A percentile compares a stretch with the other conserved stretches of the same genome.
Conservation (phyloP, 352 stramenopile genomes). For the Phytopythium oedochilum region DNA sequence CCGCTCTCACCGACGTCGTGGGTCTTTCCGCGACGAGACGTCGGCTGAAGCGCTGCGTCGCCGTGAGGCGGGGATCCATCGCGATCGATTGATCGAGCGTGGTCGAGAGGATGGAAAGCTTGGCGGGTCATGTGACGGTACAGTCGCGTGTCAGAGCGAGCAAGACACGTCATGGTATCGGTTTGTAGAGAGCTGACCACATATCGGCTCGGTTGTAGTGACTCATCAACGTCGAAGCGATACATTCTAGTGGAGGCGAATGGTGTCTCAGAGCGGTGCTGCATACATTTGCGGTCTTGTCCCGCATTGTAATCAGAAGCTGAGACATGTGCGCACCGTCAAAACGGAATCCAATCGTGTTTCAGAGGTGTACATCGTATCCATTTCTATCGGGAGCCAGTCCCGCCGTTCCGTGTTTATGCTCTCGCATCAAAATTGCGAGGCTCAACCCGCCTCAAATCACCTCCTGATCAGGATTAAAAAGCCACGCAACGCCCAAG, state of each 20-base stretch:
- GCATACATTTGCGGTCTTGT: neutral
- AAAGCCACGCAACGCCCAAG: neutral
- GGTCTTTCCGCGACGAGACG: too few relatives aligned
- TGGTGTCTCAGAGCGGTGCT: neutral
- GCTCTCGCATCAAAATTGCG: neutral
- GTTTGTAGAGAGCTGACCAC: too few relatives aligned
- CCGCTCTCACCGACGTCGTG: neutral
- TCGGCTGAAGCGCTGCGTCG: neutral
- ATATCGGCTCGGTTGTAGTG: too few relatives aligned
- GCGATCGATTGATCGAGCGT: neutral
- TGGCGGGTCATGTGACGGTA: neutral
- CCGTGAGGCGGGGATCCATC: neutral
- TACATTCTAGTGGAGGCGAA: neutral
- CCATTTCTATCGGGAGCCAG: neutral
- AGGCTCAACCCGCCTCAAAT: neutral
- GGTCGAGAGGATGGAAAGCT: too few relatives aligned
- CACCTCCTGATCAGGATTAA: neutral
- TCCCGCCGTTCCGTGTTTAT: neutral
- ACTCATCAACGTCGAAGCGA: neutral
- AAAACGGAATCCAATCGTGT: neutral
- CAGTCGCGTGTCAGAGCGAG: neutral
- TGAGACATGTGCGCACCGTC: neutral
- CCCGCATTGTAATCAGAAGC: neutral
- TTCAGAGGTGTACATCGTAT: neutral
- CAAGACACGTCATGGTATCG: neutral